Evolutionary conservation across 2,329 filamentous ascomycete species (phyloP).

Genomic region (Dothidotthia symphoricarpi): DNA sequence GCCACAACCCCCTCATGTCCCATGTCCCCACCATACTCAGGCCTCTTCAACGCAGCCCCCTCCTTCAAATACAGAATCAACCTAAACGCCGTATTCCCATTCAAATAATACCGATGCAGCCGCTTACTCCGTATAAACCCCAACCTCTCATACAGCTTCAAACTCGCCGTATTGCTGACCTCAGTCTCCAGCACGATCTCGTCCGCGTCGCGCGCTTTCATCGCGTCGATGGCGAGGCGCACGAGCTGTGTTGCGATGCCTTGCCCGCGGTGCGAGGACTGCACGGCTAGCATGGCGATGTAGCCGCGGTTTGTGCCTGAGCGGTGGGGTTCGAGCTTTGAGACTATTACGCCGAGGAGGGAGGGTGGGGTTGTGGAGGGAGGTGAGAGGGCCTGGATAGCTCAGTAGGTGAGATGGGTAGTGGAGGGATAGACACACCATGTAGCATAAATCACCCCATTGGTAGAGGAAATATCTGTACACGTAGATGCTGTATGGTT

Average conservation of each 20-base stretch:
- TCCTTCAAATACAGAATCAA: conserved; percentile 75
- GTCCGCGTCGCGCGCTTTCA: conserved; percentile 80
- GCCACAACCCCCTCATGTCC: too few species aligned
- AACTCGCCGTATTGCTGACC: conserved; percentile 83
- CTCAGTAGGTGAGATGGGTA: neutral
- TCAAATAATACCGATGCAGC: conserved; percentile 91
- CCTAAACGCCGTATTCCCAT: conserved; percentile 91
- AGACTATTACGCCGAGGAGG: conserved; percentile 88
- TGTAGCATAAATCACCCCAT: conserved; percentile 96
- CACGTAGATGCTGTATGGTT: conserved; percentile 99
- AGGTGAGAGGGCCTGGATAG: conserved; percentile 32
- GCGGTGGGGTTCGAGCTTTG: conserved; percentile 87
- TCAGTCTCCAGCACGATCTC: conserved; percentile 97
- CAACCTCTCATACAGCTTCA: conserved; percentile 88
- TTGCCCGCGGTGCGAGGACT: conserved; percentile 72
- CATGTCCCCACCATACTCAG: conserved; percentile 7
- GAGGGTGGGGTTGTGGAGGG: conserved; percentile 47
- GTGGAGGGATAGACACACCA: conserved; percentile 57
- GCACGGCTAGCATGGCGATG: conserved; percentile 97
- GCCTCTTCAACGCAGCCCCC: conserved; percentile 35
- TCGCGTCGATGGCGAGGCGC: conserved; percentile 85
- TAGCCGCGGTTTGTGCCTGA: conserved; percentile 87
- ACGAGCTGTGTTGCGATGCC: conserved; percentile 87
- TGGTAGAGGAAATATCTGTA: conserved; percentile 98
- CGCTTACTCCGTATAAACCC: conserved; percentile 92